These are phyloP conservation scores for Colletotrichum theobromicola DNA, from an alignment of 2,329 filamentous ascomycete genomes.

Conservation along the genomic window DNA sequence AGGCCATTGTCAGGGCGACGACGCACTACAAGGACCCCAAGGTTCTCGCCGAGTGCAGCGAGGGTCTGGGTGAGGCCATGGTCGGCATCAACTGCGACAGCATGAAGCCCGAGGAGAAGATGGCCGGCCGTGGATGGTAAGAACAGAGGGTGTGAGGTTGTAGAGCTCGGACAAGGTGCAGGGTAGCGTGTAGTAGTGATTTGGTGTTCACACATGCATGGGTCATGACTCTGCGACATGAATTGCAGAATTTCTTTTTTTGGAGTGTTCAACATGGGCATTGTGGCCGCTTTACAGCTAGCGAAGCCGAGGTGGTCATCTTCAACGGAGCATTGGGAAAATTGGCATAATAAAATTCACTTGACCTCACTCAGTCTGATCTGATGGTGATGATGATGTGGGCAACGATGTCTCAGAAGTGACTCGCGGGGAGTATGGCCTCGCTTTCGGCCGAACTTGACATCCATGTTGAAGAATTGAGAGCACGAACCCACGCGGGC, in stretches of 20 bases:
- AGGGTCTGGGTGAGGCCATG: constrained; percentile 96
- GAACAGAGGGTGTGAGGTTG: neutral
- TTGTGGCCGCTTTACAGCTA: constrained; percentile 9
- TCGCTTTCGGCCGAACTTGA: neutral
- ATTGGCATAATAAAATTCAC: constrained; percentile 3
- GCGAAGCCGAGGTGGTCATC: neutral
- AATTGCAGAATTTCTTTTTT: constrained; percentile 5
- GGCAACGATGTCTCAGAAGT: neutral
- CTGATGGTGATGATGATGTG: no score
- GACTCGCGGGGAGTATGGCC: neutral
- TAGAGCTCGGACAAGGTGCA: neutral
- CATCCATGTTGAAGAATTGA: neutral
- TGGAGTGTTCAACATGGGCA: constrained; percentile 7
- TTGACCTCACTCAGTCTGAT: neutral
- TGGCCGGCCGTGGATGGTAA: constrained; percentile 87
- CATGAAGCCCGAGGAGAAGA: constrained; percentile 80
- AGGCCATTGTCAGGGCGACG: constrained; percentile 92
- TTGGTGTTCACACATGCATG: constrained; percentile 13
- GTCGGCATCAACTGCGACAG: constrained; percentile 88
- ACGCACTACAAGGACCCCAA: constrained; percentile 89
- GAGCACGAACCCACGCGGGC: neutral
- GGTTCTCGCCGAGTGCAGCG: constrained; percentile 85
- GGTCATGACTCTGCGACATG: constrained; percentile 20
- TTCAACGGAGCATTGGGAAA: constrained; percentile 4
- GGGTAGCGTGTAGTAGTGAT: neutral